Evolutionary conservation across 2,329 filamentous ascomycete genomes (phyloP), one percentile per base, ranked within the genome.

Genomic region (Xylaria polymorpha): DNA sequence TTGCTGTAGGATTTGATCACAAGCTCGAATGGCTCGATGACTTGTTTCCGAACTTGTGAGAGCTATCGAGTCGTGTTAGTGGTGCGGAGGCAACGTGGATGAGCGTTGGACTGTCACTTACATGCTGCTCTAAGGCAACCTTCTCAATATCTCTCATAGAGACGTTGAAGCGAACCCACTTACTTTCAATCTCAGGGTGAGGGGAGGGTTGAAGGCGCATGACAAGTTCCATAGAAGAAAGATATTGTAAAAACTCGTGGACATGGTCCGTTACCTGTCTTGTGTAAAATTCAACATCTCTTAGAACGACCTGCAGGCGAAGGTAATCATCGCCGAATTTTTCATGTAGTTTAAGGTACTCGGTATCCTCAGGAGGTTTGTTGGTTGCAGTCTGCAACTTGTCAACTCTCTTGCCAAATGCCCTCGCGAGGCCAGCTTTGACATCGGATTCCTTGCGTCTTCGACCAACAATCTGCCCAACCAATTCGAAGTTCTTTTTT

Each of bases 281-380:
- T 4, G 94, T 91, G 79, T 98, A 98, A 75, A 91, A 94, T 77
- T 98, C 94, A n/a, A 97, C 92, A 79, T 98, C 96, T 67, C 94
- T 90, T 76, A 97, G 90, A 50, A 98, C 93, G 46, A 99, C 92
- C 77, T 98, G 95, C 35, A 98, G 83, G 69, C 95, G 92, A 70
- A 98, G 91, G 80, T 94, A 98, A 79, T 98, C 94, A 70, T 97
- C 94, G 39, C 93, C 91, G 76, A 97, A 98, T 76, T 90, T 93
- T 77, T 97, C 93, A 69, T 94, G 90, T 35, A 96, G 83, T 72
- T 91, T 90, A 67, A 91, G 87, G 79, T 97, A 99, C 18, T 90
- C 90, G 6, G 90, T 86, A 79, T 99, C 96, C 73, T 97, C 93
- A 53, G 92, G 88, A 62, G 90, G 81, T 51, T 85, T 83, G 74